Percentiles rank a stretch among this genome's conserved stretches.
Evolutionary conservation across 2,329 filamentous ascomycete genomes (phyloP).

Genomic region (Ilyonectria robusta): DNA sequence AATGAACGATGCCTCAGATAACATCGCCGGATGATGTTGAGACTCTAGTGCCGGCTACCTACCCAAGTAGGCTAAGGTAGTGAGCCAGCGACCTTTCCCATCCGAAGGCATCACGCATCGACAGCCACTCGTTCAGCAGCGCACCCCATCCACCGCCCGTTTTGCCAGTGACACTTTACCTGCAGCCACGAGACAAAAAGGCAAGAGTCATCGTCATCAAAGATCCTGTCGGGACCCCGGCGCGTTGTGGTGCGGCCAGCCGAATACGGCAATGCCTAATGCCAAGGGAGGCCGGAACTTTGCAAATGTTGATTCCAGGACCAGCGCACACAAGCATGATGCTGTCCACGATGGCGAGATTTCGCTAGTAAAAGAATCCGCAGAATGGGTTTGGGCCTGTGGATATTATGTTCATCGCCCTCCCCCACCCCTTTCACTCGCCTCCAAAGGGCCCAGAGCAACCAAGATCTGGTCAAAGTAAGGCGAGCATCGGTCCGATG

Average conservation of each 20-base stretch:
- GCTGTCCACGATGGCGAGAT: background rate
- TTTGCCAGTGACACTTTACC: background rate
- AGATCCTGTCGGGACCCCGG: background rate
- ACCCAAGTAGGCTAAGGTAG: background rate
- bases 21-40: background rate
- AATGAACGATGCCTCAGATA: background rate
- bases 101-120: background rate
- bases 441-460: background rate
- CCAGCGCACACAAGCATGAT: background rate
- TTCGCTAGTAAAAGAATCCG: background rate
- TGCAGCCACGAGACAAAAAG: constrained; percentile 1
- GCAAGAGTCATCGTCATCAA: background rate
- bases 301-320: background rate
- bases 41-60: background rate
- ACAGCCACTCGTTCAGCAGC: background rate
- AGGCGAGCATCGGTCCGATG: constrained; percentile 42
- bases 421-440: background rate
- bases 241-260: background rate
- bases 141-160: background rate
- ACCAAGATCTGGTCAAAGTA: constrained; percentile 28
- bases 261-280: background rate
- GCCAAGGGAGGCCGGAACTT: background rate
- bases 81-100: no score
- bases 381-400: background rate
- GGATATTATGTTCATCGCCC: background rate